These are phyloP conservation scores for Ensete ventricosum DNA, from an alignment of 176 grass and related monocot genomes.

Conservation along the genomic window DNA sequence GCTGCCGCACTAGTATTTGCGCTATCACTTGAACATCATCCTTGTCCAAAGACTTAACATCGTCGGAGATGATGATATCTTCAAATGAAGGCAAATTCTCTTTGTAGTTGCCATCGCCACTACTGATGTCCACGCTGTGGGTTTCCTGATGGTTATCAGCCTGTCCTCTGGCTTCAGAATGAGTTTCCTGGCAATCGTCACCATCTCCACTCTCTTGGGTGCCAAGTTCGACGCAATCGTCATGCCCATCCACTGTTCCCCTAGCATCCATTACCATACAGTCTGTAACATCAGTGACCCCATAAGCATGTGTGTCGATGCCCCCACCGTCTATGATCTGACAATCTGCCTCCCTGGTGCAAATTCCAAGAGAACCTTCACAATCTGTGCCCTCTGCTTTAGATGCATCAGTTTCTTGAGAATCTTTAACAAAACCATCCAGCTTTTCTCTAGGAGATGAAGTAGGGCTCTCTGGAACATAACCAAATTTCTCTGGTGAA, in stretches of 20 bases:
- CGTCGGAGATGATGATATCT: conserved; percentile 12
- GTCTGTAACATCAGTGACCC: conserved; percentile 13
- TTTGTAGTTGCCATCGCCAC: not conserved
- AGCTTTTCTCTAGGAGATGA: conserved; percentile 11
- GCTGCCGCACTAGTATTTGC: conserved; percentile 26
- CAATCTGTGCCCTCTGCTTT: not conserved
- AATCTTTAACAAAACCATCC: conserved; percentile 16
- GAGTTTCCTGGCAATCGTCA: conserved; percentile 11
- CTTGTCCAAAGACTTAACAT: conserved; percentile 25
- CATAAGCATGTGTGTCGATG: not conserved
- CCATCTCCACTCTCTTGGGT: not conserved
- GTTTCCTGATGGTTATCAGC: not conserved
- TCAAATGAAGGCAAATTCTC: conserved; percentile 1
- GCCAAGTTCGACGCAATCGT: not conserved
- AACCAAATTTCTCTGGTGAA: conserved; percentile 11
- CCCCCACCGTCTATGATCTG: conserved; percentile 14
- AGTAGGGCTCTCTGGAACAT: conserved; percentile 29
- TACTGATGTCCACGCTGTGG: not conserved
- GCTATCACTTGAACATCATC: conserved; percentile 9
- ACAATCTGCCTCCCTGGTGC: not conserved
- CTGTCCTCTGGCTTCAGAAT: not conserved
- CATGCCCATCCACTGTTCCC: conserved; percentile 7
- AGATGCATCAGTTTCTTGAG: conserved; percentile 1
- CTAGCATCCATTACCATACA: not conserved
- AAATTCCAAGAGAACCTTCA: not conserved